Evolutionary conservation across 2,329 filamentous ascomycete genomes (phyloP), one percentile per base, ranked within the genome.

Genomic region (Colletotrichum abscissum): DNA sequence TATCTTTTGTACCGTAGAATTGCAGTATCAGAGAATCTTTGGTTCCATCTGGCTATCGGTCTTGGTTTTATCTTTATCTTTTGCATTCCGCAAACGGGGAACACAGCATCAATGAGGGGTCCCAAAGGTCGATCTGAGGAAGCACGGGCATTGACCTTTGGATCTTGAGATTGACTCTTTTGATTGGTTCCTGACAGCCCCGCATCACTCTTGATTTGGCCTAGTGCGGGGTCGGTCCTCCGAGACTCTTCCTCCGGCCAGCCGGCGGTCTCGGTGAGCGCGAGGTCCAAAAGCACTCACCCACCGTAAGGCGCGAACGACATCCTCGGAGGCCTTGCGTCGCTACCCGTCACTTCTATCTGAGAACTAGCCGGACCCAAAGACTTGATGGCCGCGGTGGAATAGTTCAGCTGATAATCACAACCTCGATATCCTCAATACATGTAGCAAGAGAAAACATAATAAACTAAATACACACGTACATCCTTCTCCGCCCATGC

Each of bases 181-280:
- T 26, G 42, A 71, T 67, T 68, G 49, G 58, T 35, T 11, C 19
- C 14, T 16, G 3, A 9, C 14, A 5, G 11, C 9, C 54, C 28
- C 35, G 8, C 26, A 7, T n/a, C 2, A 22, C 19, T 6, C 26
- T 52, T 8, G 5, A 58, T 72, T 57, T 24, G 28, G 69, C 28
- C 19, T 63, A 58, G 64, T 63, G 69, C 64, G 64, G 64, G 69
- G 69, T 62, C 24, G 24, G n/a, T 26, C 0, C 56, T 67, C 69
- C 64, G 69, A 63, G 14, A 30, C 16, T 14, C 22, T 52, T 14
- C 6, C 24, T 49, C 26, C 16, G 59, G 22, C 38, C 35, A 9
- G 24, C 33, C 59, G 58, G 30, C 11, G 19, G 56, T 60, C 24
- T 63, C 26, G 59, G 59, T 49, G 35, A 28, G 59, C 38, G 6